Conservation (phyloP, 768 basidiomycete species). For the Paxillus rubicundulus region DNA sequence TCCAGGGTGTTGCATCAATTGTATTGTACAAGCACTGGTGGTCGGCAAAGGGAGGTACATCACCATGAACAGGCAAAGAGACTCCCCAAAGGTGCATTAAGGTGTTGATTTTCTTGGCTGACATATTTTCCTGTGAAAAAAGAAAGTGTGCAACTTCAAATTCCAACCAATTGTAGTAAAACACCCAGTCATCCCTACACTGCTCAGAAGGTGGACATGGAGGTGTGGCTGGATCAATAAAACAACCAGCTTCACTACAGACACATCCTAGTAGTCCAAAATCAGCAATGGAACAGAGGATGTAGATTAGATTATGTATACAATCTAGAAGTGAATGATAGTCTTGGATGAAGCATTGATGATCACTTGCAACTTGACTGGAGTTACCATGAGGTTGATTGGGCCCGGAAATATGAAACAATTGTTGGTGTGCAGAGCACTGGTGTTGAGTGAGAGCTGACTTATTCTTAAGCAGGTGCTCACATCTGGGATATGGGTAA, state of each 20-base stretch:
- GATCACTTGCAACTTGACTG: too few species aligned
- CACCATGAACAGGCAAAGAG: constrained; percentile 2
- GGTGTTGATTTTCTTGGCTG: constrained; percentile 16
- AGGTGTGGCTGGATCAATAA: background rate
- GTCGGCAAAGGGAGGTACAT: constrained; percentile 29
- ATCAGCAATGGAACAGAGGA: too few species aligned
- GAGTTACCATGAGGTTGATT: too few species aligned
- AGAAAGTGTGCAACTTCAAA: constrained; percentile 26
- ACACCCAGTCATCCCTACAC: constrained; percentile 12
- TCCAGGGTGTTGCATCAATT: constrained; percentile 36
- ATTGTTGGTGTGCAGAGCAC: too few species aligned
- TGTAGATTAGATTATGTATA: background rate
- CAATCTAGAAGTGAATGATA: background rate
- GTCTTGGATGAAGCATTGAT: too few species aligned
- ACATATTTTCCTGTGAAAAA: constrained; percentile 18
- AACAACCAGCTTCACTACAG: background rate
- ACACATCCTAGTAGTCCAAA: too few species aligned
- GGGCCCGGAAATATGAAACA: too few species aligned
- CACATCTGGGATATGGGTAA: too few species aligned
- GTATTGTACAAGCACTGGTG: constrained; percentile 29
- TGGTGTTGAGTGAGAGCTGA: too few species aligned
- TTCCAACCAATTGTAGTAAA: constrained; percentile 14
- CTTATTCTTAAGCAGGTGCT: too few species aligned
- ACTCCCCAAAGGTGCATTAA: constrained; percentile 15
- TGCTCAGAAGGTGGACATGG: background rate